Evolutionary conservation across 2,329 filamentous ascomycete genomes (phyloP), one percentile per base, ranked within the genome.

Genomic region (Salinomyces thailandicus): DNA sequence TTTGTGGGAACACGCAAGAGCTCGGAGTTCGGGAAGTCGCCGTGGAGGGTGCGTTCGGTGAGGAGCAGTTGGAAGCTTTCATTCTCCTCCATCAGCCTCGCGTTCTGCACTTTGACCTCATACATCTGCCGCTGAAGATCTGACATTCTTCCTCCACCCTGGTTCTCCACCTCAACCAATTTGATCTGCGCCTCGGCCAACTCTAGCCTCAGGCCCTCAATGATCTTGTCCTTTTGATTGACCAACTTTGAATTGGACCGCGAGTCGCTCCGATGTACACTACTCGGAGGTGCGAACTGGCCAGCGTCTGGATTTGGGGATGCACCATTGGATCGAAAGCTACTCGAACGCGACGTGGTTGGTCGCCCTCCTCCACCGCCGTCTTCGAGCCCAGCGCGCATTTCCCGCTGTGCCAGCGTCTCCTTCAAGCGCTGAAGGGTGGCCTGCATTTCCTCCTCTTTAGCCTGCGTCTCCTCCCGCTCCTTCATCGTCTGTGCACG

Each of bases 41-140:
- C 91, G 56, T 93, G 94, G 40, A 98, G 73, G 1, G 91, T 96
- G 69, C 86, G 89, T 61, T 96, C 87, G 55, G 86, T 85, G 16
- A 98, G 76, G 13, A 98, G 76, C 24, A 96, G 73, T 62, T 96
- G 89, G 62, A 94, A 98, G 63, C 86, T 93, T 63, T 98, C 91
- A 54, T 96, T 96, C 62, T 98, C 91, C 63, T 98, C 91, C 83
- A 95, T 91, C 45, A 98, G 69, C 31, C 87, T 77, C 39, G 91
- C 91, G 57, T 96, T 98, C 48, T 86, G 82, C 81, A 96, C 91
- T 52, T 87, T 85, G 26, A 85, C 81, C 56, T 96, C 89, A 63
- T 95, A 78, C 35, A 96, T 73, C 46, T 84, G 76, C 51, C 82
- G 81, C 63, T 96, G 87, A n/a, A 96, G 74, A 60, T 94, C 85